Conservation (phyloP, 352 stramenopile genomes). For the Pythium dissotocum region DNA sequence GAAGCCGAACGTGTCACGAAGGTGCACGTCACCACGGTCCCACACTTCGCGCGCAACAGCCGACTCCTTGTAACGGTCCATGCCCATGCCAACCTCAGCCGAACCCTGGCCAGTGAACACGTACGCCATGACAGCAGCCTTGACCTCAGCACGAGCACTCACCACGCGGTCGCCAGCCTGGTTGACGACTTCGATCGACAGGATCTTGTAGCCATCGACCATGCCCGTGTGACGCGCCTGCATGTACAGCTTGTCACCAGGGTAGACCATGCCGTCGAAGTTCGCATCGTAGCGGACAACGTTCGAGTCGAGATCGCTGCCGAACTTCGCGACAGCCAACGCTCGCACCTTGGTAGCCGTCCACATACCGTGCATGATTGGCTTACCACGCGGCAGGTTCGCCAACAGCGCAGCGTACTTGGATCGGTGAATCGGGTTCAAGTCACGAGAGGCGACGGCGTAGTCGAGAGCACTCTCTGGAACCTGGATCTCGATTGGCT, state of each 20-base stretch:
- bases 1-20: slow-evolving; percentile 81
- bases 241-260: slow-evolving; percentile 76
- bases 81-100: slow-evolving; percentile 83
- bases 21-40: slow-evolving; percentile 74
- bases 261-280: slow-evolving; percentile 90
- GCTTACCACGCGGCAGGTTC: slow-evolving; percentile 64
- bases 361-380: slow-evolving; percentile 91
- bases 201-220: slow-evolving; percentile 57
- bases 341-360: slow-evolving; percentile 81
- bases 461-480: slow-evolving; percentile 67
- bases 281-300: slow-evolving; percentile 71
- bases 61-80: slow-evolving; percentile 85
- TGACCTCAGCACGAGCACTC: slow-evolving; percentile 64
- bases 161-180: slow-evolving; percentile 69
- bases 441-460: slow-evolving; percentile 75
- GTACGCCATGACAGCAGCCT: slow-evolving; percentile 72
- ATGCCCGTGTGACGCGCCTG: slow-evolving; percentile 75
- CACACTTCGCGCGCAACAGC: slow-evolving; percentile 72
- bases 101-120: slow-evolving; percentile 89
- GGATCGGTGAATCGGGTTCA: slow-evolving; percentile 89
- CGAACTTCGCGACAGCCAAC: slow-evolving; percentile 59
- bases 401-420: slow-evolving; percentile 73
- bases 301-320: slow-evolving; percentile 56
- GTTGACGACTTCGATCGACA: slow-evolving; percentile 81
- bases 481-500: slow-evolving; percentile 66